These are phyloP conservation scores for Nowakowskiella sp. DNA, from an alignment of 192 early-diverging fungal species.

Conservation along the genomic window DNA sequence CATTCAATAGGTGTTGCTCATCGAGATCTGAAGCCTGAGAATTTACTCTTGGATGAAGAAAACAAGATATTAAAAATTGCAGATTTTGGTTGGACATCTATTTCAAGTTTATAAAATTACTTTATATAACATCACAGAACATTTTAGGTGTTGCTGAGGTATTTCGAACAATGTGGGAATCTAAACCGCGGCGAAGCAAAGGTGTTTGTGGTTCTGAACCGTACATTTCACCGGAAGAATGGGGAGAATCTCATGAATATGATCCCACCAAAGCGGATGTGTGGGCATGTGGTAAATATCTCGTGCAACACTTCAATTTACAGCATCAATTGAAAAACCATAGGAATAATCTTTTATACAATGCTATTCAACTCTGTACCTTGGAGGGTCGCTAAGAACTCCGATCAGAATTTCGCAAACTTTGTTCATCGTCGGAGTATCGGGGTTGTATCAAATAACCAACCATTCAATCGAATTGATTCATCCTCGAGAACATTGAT, in stretches of 20 bases:
- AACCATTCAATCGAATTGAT: conserved; percentile 12
- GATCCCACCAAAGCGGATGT: conserved; percentile 41
- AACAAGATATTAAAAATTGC: conserved; percentile 42
- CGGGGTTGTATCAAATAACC: conserved; percentile 3
- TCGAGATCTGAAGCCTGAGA: conserved; percentile 48
- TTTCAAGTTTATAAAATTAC: conserved; percentile 1
- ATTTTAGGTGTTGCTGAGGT: conserved; percentile 40
- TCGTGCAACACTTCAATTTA: neutral
- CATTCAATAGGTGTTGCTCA: conserved; percentile 49
- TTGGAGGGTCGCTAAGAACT: conserved; percentile 30
- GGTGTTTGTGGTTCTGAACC: conserved; percentile 46
- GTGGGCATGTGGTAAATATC: conserved; percentile 39
- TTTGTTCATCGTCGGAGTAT: conserved; percentile 7
- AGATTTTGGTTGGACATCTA: conserved; percentile 37
- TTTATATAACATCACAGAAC: neutral
- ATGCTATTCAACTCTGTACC: conserved; percentile 36
- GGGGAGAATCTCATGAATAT: conserved; percentile 26
- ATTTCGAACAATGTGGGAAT: conserved; percentile 40
- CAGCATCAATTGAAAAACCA: neutral
- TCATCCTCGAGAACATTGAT: conserved; percentile 5
- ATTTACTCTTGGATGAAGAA: conserved; percentile 39
- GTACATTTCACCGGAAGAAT: conserved; percentile 55
- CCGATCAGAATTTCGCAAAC: conserved; percentile 28
- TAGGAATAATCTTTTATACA: conserved; percentile 38
- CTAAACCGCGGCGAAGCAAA: conserved; percentile 23